Conservation (phyloP, 2,329 filamentous ascomycete genomes). For the Penicillium sp. region DNA sequence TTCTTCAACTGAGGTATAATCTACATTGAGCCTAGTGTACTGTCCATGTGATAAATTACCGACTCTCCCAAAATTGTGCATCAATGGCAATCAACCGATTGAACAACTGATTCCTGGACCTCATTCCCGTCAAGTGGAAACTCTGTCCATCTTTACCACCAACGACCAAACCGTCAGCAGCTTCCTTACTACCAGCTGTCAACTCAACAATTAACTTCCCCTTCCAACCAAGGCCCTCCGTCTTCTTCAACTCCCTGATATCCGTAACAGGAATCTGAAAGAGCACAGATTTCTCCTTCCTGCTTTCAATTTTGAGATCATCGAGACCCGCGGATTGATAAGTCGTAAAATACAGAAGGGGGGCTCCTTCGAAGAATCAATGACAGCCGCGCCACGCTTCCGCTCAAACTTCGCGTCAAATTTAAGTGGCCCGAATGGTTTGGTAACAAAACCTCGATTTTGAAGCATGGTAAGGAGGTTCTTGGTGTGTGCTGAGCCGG, state of each 20-base stretch:
- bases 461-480: slow-evolving; percentile 70
- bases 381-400: slow-evolving; percentile 68
- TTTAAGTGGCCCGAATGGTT: slow-evolving; percentile 66
- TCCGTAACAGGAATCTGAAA: slow-evolving; percentile 71
- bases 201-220: slow-evolving; percentile 78
- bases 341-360: slow-evolving; percentile 60
- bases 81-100: slow-evolving; percentile 26
- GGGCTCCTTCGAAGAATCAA: slow-evolving; percentile 46
- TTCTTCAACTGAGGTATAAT: too few species aligned
- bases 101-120: slow-evolving; percentile 25
- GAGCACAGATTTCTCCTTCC: slow-evolving; percentile 54
- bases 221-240: slow-evolving; percentile 82
- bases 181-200: slow-evolving; percentile 65
- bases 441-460: slow-evolving; percentile 38
- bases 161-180: slow-evolving; percentile 73
- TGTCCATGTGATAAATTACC: neutral
- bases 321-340: slow-evolving; percentile 31
- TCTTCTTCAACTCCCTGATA: slow-evolving; percentile 71
- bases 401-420: slow-evolving; percentile 71
- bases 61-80: slow-evolving; percentile 27
- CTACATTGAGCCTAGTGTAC: neutral
- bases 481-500: slow-evolving; percentile 62
- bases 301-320: slow-evolving; percentile 49
- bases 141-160: slow-evolving; percentile 48
- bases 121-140: slow-evolving; percentile 25